Conservation (phyloP, 306 rosid genomes). For the Castanopsis chinensis region DNA sequence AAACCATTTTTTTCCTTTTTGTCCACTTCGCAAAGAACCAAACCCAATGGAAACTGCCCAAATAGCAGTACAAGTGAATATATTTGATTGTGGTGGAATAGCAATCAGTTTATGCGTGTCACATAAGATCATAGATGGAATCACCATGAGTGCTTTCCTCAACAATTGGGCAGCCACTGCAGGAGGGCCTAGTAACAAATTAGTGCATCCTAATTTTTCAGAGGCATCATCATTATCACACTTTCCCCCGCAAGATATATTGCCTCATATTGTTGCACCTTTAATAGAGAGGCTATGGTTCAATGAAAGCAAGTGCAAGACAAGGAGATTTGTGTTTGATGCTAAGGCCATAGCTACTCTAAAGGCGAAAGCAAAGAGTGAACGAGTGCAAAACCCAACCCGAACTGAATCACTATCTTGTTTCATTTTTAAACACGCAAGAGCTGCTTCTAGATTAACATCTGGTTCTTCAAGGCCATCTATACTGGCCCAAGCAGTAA, state of each 20-base stretch:
- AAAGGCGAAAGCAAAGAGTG: conserved; percentile 20
- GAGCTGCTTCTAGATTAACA: background rate
- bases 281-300: conserved; percentile 24
- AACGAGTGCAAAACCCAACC: conserved; percentile 25
- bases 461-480: background rate
- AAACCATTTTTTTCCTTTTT: conserved; percentile 37
- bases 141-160: conserved; percentile 26
- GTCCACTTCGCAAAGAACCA: conserved; percentile 29
- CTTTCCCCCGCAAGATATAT: conserved; percentile 40
- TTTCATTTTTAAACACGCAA: conserved; percentile 40
- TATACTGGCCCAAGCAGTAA: background rate
- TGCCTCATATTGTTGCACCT: conserved; percentile 19
- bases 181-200: conserved; percentile 13
- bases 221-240: conserved; percentile 1
- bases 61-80: conserved; percentile 44
- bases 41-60: conserved; percentile 17
- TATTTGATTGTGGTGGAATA: conserved; percentile 52
- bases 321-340: conserved; percentile 40
- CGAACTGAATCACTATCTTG: conserved; percentile 36
- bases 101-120: conserved; percentile 42
- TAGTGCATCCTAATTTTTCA: conserved; percentile 33
- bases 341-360: conserved; percentile 26
- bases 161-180: conserved; percentile 39
- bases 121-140: conserved; percentile 49
- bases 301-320: conserved; percentile 25